These are phyloP conservation scores for Picea glauca DNA, from an alignment of 75 land plant genomes.

Conservation along the genomic window DNA sequence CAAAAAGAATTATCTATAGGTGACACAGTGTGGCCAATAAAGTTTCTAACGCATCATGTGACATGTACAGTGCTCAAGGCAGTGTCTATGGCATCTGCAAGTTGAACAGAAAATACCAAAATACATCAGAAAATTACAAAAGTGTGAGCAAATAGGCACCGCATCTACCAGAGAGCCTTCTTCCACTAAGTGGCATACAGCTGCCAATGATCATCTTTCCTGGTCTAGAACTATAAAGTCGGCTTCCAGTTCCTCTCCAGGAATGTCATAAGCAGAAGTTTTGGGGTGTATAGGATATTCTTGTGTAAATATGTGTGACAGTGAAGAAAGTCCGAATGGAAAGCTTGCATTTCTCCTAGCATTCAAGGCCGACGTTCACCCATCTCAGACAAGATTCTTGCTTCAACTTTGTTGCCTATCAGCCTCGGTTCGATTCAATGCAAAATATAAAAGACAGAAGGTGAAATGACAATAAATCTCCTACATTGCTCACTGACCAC, in stretches of 20 bases:
- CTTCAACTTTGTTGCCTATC: not conserved
- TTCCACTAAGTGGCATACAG: not conserved
- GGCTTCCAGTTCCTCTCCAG: too few relatives aligned
- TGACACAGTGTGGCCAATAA: too few relatives aligned
- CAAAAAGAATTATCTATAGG: too few relatives aligned
- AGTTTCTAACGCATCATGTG: too few relatives aligned
- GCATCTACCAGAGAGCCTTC: too few relatives aligned
- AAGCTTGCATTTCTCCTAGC: not conserved
- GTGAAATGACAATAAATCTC: too few relatives aligned
- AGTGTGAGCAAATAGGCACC: too few relatives aligned
- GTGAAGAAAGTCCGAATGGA: not conserved
- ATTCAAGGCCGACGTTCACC: not conserved
- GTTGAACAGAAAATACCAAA: too few relatives aligned
- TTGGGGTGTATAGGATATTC: not conserved
- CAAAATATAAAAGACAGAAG: not conserved
- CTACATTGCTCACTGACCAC: too few relatives aligned
- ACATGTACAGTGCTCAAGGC: not conserved
- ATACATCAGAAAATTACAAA: too few relatives aligned
- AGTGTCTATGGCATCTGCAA: not conserved
- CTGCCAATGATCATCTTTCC: not conserved
- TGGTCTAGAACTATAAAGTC: not conserved
- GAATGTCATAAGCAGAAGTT: not conserved
- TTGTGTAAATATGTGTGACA: not conserved
- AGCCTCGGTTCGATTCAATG: not conserved
- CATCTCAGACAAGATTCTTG: not conserved